These are phyloP conservation scores for Aegilops bicornis DNA, from an alignment of 176 grass and related monocot species.

Conservation along the genomic window DNA sequence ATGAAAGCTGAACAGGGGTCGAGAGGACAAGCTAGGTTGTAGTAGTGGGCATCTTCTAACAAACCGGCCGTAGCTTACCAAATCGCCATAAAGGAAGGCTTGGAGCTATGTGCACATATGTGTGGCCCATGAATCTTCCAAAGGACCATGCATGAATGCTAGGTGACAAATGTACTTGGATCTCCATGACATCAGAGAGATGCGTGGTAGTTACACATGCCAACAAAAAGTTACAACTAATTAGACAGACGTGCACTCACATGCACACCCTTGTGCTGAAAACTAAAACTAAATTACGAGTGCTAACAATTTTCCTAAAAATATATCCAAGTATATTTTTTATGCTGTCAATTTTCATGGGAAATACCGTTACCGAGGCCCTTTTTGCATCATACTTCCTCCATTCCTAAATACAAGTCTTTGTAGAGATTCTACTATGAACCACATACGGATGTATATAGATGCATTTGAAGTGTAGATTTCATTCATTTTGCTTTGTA, in stretches of 20 bases:
- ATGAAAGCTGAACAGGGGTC: conserved; percentile 23
- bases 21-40: conserved; percentile 28
- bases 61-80: conserved; percentile 31
- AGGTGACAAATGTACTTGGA: conserved; percentile 33
- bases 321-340: neutral
- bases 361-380: neutral
- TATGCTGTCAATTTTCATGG: neutral
- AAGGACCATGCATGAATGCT: conserved; percentile 41
- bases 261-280: neutral
- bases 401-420: too few species aligned
- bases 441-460: too few species aligned
- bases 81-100: conserved; percentile 47
- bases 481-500: too few species aligned
- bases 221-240: conserved; percentile 45
- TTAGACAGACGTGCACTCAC: conserved; percentile 1
- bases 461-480: too few species aligned
- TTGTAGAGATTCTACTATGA: too few species aligned
- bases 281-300: neutral
- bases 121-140: conserved; percentile 59
- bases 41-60: conserved; percentile 48
- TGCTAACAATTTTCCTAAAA: neutral
- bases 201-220: conserved; percentile 42
- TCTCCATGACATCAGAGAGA: conserved; percentile 14
- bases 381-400: neutral
- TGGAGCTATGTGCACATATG: conserved; percentile 27